phyloP scores from a whole-genome alignment of 2,329 filamentous ascomycete genomes.

The Eurotiales sp. region DNA sequence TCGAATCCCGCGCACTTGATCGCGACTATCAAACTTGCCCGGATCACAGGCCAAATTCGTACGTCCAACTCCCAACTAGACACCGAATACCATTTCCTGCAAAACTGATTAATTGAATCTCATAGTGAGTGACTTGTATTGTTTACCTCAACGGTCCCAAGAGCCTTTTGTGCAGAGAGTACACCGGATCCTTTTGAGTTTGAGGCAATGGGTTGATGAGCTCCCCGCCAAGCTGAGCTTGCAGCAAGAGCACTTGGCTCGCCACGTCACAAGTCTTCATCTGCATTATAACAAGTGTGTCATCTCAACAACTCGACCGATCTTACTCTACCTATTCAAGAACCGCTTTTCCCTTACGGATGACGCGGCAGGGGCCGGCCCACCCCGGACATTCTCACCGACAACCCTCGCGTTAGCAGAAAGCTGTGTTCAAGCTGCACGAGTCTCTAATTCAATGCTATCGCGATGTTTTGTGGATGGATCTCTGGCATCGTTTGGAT shows the following conservation, averaged over 20 bases:
- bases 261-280: constrained; percentile 22
- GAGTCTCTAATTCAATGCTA: constrained; percentile 20
- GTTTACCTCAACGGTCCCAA: constrained; percentile 20
- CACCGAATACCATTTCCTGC: constrained; percentile 1
- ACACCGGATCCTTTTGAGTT: constrained; percentile 15
- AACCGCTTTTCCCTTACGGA: constrained; percentile 16
- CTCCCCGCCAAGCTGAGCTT: constrained; percentile 19
- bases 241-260: constrained; percentile 18
- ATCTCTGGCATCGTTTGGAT: constrained; percentile 22
- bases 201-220: constrained; percentile 21
- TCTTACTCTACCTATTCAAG: constrained; percentile 27
- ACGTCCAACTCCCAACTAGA: neutral
- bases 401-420: constrained; percentile 21
- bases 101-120: constrained; percentile 2
- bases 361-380: neutral
- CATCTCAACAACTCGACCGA: constrained; percentile 25
- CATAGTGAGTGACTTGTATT: constrained; percentile 15
- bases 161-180: constrained; percentile 20
- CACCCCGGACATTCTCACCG: constrained; percentile 15
- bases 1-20: constrained; percentile 21
- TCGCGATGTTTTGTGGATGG: constrained; percentile 22
- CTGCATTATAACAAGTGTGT: constrained; percentile 27
- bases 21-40: constrained; percentile 21
- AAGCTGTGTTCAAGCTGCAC: constrained; percentile 21
- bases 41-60: constrained; percentile 22